phyloP scores from a whole-genome alignment of 83 land plant species.

The Diphasiastrum complanatum region DNA sequence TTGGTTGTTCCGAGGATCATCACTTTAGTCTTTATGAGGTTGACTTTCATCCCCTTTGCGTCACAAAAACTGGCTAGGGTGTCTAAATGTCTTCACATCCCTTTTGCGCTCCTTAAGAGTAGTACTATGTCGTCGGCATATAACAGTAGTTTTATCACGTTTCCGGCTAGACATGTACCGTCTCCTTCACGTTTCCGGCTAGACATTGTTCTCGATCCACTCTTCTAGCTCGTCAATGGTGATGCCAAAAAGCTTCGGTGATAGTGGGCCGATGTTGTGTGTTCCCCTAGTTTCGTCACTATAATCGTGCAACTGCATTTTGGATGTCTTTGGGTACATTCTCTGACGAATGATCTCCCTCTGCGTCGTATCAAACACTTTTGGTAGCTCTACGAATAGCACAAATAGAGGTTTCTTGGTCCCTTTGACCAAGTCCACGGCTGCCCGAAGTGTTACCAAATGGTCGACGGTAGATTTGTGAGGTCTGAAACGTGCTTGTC shows the following conservation, averaged over 20 bases:
- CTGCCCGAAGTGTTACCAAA: neutral
- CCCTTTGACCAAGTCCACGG: neutral
- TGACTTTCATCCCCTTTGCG: neutral
- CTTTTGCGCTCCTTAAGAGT: neutral
- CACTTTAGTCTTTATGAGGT: neutral
- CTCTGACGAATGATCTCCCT: neutral
- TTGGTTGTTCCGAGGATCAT: neutral
- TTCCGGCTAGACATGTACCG: neutral
- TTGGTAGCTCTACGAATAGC: neutral
- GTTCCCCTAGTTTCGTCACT: neutral
- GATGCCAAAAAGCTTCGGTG: neutral
- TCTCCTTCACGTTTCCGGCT: neutral
- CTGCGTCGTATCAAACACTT: neutral
- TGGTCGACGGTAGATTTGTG: neutral
- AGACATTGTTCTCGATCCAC: no score
- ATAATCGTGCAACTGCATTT: neutral
- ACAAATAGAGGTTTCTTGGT: neutral
- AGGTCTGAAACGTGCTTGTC: neutral
- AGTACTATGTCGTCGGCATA: neutral
- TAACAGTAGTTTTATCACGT: neutral
- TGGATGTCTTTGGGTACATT: neutral
- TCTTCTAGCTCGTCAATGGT: neutral
- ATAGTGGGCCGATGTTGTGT: neutral
- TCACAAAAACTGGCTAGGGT: neutral
- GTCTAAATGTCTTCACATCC: neutral